phyloP scores from a whole-genome alignment of 2,329 filamentous ascomycete genomes.

The Nectriaceae sp. region DNA sequence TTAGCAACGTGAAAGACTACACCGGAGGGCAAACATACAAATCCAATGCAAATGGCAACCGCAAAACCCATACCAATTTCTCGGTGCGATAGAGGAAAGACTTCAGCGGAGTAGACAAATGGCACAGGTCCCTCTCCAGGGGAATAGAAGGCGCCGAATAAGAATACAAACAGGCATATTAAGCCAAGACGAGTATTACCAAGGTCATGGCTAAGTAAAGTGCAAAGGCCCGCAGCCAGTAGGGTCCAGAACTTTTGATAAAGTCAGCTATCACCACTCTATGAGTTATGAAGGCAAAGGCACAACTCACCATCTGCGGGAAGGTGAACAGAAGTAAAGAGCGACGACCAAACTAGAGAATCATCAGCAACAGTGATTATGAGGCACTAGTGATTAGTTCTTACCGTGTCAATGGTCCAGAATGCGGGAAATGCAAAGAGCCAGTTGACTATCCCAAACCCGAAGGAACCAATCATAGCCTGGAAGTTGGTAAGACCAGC shows the following conservation, averaged over 20 bases:
- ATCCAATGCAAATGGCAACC: too few species aligned
- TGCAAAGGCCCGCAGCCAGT: slow-evolving; percentile 44
- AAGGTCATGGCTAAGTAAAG: slow-evolving; percentile 34
- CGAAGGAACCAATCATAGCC: slow-evolving; percentile 52
- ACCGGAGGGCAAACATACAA: too few species aligned
- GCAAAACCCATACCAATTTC: slow-evolving; percentile 66
- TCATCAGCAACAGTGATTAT: too few species aligned
- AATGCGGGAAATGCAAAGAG: slow-evolving; percentile 66
- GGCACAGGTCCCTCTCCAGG: too few species aligned
- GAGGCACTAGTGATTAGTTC: too few species aligned
- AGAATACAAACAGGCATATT: slow-evolving; percentile 63
- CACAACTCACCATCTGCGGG: slow-evolving; percentile 66
- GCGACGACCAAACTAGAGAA: slow-evolving; percentile 64
- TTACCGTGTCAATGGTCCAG: slow-evolving; percentile 68
- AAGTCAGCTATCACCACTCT: too few species aligned
- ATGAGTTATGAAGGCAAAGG: too few species aligned
- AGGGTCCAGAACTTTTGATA: too few species aligned
- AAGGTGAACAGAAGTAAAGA: slow-evolving; percentile 65
- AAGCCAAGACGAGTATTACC: slow-evolving; percentile 49
- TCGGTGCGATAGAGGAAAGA: slow-evolving; percentile 64
- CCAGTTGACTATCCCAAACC: slow-evolving; percentile 60
- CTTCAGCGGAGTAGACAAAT: slow-evolving; percentile 65
- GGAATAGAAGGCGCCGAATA: slow-evolving; percentile 67
- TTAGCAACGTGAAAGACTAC: too few species aligned
- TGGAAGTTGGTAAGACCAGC: slow-evolving; percentile 57